phyloP scores from a whole-genome alignment of 129 eudicot genomes.

The sunflower (Helianthus annuus) region DNA sequence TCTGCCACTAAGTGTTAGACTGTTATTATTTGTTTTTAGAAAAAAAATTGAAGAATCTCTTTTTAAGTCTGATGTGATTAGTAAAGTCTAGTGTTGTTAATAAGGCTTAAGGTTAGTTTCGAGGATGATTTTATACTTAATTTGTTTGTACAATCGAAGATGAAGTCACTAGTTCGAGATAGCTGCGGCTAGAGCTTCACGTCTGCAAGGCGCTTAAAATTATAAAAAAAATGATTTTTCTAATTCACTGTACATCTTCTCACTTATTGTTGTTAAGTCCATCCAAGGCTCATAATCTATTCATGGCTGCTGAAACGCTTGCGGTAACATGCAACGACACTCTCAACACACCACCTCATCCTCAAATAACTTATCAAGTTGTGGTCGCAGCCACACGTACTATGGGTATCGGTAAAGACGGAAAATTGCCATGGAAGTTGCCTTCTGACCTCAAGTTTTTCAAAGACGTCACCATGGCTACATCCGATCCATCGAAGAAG shows the following conservation, averaged over 20 bases:
- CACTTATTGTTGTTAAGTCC: constrained; percentile 7
- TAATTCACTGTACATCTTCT: background rate
- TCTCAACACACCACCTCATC: constrained; percentile 30
- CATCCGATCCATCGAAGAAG: constrained; percentile 64
- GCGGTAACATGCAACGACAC: constrained; percentile 42
- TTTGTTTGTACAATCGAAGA: no score
- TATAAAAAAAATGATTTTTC: background rate
- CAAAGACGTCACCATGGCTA: constrained; percentile 64
- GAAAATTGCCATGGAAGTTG: constrained; percentile 83
- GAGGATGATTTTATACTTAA: constrained; percentile 11
- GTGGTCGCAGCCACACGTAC: constrained; percentile 82
- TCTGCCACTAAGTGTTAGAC: background rate
- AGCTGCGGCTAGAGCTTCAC: no score
- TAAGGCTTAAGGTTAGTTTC: constrained; percentile 18
- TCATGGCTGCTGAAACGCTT: constrained; percentile 53
- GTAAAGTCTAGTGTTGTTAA: constrained; percentile 11
- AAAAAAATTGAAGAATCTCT: background rate
- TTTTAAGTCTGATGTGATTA: background rate
- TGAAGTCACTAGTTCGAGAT: no score
- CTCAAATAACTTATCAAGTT: constrained; percentile 75
- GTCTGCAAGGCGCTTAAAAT: no score
- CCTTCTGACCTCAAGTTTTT: constrained; percentile 90
- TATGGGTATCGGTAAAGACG: constrained; percentile 92
- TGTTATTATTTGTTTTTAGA: constrained; percentile 1
- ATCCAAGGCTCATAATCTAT: constrained; percentile 25